Evolutionary conservation across 2,329 filamentous ascomycete species (phyloP).

Genomic region (Talaromyces sp.): DNA sequence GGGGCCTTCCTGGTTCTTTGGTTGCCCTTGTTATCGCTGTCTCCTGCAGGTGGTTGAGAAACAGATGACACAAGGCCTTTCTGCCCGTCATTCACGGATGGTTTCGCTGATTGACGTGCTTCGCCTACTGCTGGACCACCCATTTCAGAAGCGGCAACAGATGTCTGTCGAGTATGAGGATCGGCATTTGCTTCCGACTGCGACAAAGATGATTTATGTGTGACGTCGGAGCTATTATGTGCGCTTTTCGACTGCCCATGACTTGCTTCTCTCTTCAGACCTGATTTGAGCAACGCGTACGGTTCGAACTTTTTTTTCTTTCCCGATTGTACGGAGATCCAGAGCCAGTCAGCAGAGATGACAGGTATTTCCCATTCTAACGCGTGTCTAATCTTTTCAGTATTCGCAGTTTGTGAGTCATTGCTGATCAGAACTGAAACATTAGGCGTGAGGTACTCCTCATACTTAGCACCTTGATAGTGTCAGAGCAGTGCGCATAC

Average conservation of each 20-base stretch:
- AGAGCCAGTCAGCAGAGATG: slow-evolving; percentile 80
- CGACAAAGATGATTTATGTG: background rate
- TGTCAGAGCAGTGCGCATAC: slow-evolving; percentile 22
- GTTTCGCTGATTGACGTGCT: background rate
- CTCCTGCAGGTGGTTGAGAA: slow-evolving; percentile 6
- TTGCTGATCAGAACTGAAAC: slow-evolving; percentile 78
- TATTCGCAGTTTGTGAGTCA: slow-evolving; percentile 50
- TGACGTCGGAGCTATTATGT: background rate
- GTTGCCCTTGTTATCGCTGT: background rate
- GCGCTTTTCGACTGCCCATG: background rate
- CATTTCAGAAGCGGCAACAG: background rate
- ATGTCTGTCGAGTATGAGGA: background rate
- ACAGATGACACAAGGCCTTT: background rate
- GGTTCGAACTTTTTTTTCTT: slow-evolving; percentile 48
- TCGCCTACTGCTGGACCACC: background rate
- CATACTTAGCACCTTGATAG: slow-evolving; percentile 65
- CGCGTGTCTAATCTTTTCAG: slow-evolving; percentile 76
- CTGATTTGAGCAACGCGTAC: slow-evolving; percentile 33
- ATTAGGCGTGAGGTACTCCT: slow-evolving; percentile 68
- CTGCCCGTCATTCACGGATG: background rate
- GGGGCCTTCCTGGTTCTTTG: slow-evolving; percentile 15
- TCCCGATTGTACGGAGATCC: slow-evolving; percentile 65
- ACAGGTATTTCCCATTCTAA: slow-evolving; percentile 72
- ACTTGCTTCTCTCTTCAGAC: background rate
- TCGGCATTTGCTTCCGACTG: background rate